Evolutionary conservation across 129 eudicot genomes (phyloP), one percentile per base, ranked within the genome.

Genomic region (Solidago caesia): DNA sequence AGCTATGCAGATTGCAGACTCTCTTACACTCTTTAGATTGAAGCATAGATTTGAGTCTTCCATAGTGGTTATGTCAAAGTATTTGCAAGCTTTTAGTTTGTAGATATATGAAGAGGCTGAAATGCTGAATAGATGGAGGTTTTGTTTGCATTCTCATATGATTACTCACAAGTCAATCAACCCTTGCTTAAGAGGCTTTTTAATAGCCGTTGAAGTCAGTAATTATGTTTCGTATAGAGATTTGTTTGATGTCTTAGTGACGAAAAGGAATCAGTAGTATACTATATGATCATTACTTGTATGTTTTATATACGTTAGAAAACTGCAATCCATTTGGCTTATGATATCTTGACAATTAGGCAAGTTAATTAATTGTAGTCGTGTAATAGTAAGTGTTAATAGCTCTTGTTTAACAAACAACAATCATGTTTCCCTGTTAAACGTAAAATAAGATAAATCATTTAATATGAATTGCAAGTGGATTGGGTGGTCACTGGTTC

Each of bases 181-280:
- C 39, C 39, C 39, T 29, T 70, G 52, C 39, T 41, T 25, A 70
- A 6, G 27, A 48, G 42, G n/a, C 41, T 8, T 29, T 47, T 42
- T 7, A 41, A 48, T 62, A 63, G 78, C 45, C 9, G 14, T 29
- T 74, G 44, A 62, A 62, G 71, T 64, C 71, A 61, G 62, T 13
- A 62, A 16, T 64, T 64, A n/a, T 49, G 71, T 47, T 75, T 41
- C 5, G 27, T 64, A 33, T 46, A 10, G 48, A 55, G 41, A 41
- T 49, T 46, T 64, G 44, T 64, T 75, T 16, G 52, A 64, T 63
- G 71, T 64, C 63, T 52, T 51, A 21, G 15, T 64, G 48, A 55
- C 25, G 1, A n/a, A 16, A 21, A 12, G 39, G 6, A 21, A 29
- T 74, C 49, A 70, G 56, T 62, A 74, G 5, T 15, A 8, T 39